Conservation (phyloP, 1,284 basidiomycete genomes). For the Austroboletus novae-zelandiae region DNA sequence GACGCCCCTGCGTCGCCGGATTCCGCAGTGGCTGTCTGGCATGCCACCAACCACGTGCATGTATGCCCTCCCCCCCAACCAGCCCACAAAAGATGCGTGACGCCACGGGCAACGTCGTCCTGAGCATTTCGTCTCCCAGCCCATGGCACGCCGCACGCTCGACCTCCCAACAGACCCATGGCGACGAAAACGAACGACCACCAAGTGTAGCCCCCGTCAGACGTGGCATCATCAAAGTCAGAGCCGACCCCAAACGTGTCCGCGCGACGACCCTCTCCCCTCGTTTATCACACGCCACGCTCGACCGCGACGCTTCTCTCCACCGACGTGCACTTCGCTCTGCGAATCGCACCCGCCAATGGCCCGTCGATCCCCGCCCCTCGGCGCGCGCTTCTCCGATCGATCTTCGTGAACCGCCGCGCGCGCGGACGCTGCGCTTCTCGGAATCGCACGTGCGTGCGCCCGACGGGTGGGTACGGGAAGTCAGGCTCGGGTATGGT, state of each 20-base stretch:
- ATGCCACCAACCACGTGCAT: slow-evolving; percentile 22
- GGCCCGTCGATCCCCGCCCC: not conserved
- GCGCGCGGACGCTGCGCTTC: too few relatives aligned
- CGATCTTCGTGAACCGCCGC: slow-evolving; percentile 18
- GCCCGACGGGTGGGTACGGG: too few relatives aligned
- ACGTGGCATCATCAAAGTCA: too few relatives aligned
- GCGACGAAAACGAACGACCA: too few relatives aligned
- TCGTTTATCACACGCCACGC: slow-evolving; percentile 13
- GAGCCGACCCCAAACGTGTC: too few relatives aligned
- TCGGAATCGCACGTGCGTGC: too few relatives aligned
- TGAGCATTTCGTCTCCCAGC: too few relatives aligned
- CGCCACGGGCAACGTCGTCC: not conserved
- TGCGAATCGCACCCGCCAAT: slow-evolving; percentile 5
- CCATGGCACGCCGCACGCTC: too few relatives aligned
- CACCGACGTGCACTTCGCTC: slow-evolving; percentile 18
- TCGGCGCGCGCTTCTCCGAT: slow-evolving; percentile 18
- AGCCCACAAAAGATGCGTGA: slow-evolving; percentile 6
- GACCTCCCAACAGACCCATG: too few relatives aligned
- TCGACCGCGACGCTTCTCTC: slow-evolving; percentile 17
- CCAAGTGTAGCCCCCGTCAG: too few relatives aligned
- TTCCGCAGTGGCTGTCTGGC: slow-evolving; percentile 31
- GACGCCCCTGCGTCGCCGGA: slow-evolving; percentile 7
- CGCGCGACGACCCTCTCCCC: slow-evolving; percentile 1
- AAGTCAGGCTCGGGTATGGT: too few relatives aligned
- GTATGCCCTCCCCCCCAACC: slow-evolving; percentile 6